These are phyloP conservation scores for Nothophytophthora sp. DNA, from an alignment of 352 stramenopile species.

Conservation along the genomic window DNA sequence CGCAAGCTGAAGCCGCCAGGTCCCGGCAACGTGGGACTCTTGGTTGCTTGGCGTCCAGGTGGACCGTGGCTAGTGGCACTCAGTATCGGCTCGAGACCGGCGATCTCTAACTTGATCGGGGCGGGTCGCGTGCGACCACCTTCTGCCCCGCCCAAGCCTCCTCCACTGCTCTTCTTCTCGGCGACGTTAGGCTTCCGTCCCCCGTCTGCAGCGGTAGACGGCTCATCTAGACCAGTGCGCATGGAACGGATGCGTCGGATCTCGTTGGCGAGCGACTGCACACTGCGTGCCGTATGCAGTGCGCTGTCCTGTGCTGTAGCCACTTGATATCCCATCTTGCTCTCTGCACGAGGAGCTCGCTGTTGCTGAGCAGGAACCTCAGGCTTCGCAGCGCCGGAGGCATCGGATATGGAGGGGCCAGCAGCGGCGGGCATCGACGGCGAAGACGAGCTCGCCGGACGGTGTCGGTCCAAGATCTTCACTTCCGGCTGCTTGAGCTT, in stretches of 20 bases:
- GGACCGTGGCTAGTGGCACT: constrained; percentile 13
- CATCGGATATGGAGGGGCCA: too few relatives aligned
- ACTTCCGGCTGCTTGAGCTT: constrained; percentile 74
- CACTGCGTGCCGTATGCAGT: constrained; percentile 69
- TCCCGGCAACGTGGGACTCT: constrained; percentile 44
- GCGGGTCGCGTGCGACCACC: constrained; percentile 28
- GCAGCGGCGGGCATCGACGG: constrained; percentile 14
- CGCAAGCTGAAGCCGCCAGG: constrained; percentile 14
- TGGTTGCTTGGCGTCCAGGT: constrained; percentile 36
- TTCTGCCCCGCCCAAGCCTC: constrained; percentile 2
- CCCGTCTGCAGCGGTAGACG: constrained; percentile 23
- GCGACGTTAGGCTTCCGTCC: constrained; percentile 28
- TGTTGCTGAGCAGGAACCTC: constrained; percentile 21
- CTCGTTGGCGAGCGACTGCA: constrained; percentile 81
- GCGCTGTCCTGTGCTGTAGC: constrained; percentile 11
- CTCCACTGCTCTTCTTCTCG: constrained; percentile 42
- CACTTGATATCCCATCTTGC: constrained; percentile 27
- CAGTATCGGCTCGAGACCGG: constrained; percentile 34
- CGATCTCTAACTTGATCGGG: constrained; percentile 82
- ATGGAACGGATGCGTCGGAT: constrained; percentile 76
- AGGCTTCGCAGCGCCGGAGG: constrained; percentile 44
- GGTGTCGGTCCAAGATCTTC: constrained; percentile 50
- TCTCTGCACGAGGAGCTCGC: constrained; percentile 29
- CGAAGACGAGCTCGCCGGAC: constrained; percentile 14
- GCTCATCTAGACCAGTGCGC: constrained; percentile 27